phyloP scores from a whole-genome alignment of 352 stramenopile species.

The Peronospora farinosa region DNA sequence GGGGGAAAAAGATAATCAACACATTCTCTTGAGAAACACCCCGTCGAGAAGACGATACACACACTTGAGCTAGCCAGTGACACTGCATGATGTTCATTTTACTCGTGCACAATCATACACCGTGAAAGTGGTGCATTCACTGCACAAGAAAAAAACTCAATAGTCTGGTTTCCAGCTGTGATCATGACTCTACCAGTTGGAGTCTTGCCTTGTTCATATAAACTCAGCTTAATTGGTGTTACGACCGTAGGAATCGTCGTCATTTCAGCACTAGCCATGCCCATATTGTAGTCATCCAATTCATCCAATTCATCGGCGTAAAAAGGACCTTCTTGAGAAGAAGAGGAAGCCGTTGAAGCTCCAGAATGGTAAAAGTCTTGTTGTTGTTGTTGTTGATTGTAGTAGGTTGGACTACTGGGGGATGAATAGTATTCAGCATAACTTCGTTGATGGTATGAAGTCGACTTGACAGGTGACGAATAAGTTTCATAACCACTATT shows the following conservation, averaged over 20 bases:
- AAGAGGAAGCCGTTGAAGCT: constrained; percentile 73
- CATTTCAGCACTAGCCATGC: constrained; percentile 53
- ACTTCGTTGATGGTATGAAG: constrained; percentile 19
- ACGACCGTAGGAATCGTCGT: constrained; percentile 72
- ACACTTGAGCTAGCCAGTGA: neutral
- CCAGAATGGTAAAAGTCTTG: constrained; percentile 66
- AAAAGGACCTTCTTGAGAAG: constrained; percentile 65
- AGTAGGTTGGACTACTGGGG: constrained; percentile 32
- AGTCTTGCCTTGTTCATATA: constrained; percentile 76
- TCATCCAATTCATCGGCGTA: constrained; percentile 72
- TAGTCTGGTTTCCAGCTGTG: constrained; percentile 71
- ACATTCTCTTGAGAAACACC: constrained; percentile 29
- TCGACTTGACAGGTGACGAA: constrained; percentile 35
- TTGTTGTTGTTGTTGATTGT: constrained; percentile 55
- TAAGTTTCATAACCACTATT: constrained; percentile 23
- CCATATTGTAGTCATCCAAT: constrained; percentile 54
- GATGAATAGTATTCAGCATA: constrained; percentile 42
- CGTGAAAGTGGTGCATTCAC: constrained; percentile 62
- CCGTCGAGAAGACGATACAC: constrained; percentile 23
- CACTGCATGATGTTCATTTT: constrained; percentile 13
- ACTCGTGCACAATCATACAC: constrained; percentile 64
- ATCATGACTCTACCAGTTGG: constrained; percentile 70
- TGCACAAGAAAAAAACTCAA: constrained; percentile 82
- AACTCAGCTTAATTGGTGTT: constrained; percentile 58
- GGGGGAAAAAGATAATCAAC: constrained; percentile 13